Percentiles rank a stretch among this genome's conserved stretches.
Evolutionary conservation across 306 rosid species (phyloP).

Genomic region (Gleditsia sinensis): DNA sequence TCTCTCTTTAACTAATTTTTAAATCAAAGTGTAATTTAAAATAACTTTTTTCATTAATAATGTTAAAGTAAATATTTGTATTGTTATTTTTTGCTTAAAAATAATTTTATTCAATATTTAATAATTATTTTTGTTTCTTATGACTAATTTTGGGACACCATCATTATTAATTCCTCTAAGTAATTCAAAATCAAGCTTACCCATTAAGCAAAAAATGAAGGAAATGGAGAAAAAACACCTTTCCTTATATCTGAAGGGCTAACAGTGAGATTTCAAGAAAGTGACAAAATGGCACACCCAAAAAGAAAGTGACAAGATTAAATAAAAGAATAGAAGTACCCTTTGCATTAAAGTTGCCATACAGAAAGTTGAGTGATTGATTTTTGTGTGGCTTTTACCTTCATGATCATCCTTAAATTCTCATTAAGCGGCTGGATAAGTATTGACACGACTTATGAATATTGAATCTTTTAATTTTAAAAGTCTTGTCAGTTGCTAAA

Average conservation of each 20-base stretch:
- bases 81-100: too few species aligned
- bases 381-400: not conserved
- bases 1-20: too few species aligned
- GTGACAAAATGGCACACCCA: not conserved
- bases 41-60: too few species aligned
- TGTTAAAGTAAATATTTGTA: too few species aligned
- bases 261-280: not conserved
- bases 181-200: not conserved
- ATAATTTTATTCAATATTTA: too few species aligned
- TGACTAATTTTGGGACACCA: not conserved
- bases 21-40: too few species aligned
- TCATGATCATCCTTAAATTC: too few species aligned
- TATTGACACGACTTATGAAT: too few species aligned
- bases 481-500: too few species aligned
- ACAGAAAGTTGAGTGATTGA: not conserved
- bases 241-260: not conserved
- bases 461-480: too few species aligned
- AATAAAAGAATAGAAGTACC: not conserved
- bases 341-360: not conserved
- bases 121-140: too few species aligned
- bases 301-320: not conserved
- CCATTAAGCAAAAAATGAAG: not conserved
- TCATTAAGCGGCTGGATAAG: too few species aligned
- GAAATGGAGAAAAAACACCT: not conserved
- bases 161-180: not conserved